Evolutionary conservation across 768 basidiomycete species (phyloP).

Genomic region (Boletus vinaceobasis): DNA sequence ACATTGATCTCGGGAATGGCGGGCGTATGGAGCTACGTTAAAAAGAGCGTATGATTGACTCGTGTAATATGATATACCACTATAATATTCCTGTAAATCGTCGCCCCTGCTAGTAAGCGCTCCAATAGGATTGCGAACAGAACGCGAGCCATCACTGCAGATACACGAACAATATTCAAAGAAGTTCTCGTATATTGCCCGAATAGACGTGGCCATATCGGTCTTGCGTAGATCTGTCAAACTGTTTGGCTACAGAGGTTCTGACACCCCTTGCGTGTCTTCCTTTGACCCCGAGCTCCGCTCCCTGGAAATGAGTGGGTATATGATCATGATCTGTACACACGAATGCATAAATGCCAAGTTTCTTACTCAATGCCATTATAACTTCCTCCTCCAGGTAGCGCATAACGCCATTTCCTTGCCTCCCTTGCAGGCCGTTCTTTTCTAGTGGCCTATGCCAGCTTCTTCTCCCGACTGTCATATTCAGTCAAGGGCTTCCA

Average conservation of each 20-base stretch:
- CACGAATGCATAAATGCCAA: slow-evolving; percentile 37
- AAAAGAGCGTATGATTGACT: slow-evolving; percentile 74
- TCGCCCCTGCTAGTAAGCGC: slow-evolving; percentile 24
- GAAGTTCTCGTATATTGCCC: slow-evolving; percentile 31
- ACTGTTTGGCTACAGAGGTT: slow-evolving; percentile 30
- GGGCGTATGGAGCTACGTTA: slow-evolving; percentile 93
- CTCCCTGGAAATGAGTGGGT: slow-evolving; percentile 40
- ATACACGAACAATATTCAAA: slow-evolving; percentile 24
- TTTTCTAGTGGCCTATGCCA: slow-evolving; percentile 29
- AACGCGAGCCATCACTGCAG: slow-evolving; percentile 17
- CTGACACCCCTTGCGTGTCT: slow-evolving; percentile 38
- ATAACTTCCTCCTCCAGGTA: slow-evolving; percentile 27
- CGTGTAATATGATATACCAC: slow-evolving; percentile 37
- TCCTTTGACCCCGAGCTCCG: slow-evolving; percentile 40
- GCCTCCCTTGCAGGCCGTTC: slow-evolving; percentile 22
- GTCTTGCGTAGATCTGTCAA: slow-evolving; percentile 34
- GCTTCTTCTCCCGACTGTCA: slow-evolving; percentile 23
- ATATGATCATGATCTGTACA: slow-evolving; percentile 35
- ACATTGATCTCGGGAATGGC: slow-evolving; percentile 86
- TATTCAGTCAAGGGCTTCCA: slow-evolving; percentile 31
- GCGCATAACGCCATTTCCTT: slow-evolving; percentile 19
- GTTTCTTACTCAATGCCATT: slow-evolving; percentile 32
- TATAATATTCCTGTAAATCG: slow-evolving; percentile 43
- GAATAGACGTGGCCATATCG: slow-evolving; percentile 33
- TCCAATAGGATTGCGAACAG: slow-evolving; percentile 24